Percentiles rank a stretch among this genome's conserved stretches.
These are phyloP conservation scores for Trichocladium uniseriatum DNA, from an alignment of 495 filamentous ascomycete species.

Conservation along the genomic window DNA sequence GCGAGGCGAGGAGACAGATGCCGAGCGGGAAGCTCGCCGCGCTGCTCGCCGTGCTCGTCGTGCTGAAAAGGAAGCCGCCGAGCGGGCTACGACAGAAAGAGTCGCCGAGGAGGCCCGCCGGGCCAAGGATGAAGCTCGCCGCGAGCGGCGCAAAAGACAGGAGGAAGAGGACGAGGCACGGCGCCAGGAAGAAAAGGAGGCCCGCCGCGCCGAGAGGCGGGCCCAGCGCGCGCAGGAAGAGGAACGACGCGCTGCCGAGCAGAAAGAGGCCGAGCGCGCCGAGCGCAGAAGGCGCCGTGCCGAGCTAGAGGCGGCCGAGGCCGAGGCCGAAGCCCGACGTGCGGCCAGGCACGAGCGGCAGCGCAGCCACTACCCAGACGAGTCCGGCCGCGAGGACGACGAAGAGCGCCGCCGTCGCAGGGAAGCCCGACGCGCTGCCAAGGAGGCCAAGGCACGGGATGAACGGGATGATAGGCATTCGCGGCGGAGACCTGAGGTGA, in stretches of 20 bases:
- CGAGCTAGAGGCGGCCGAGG: conserved; percentile 33
- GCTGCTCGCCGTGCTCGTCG: conserved; percentile 42
- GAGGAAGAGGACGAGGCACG: conserved; percentile 41
- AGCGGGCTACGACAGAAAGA: conserved; percentile 36
- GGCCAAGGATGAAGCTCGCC: conserved; percentile 37
- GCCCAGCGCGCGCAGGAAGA: conserved; percentile 37
- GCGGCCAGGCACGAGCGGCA: conserved; percentile 29
- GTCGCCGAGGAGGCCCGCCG: conserved; percentile 40
- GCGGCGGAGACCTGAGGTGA: conserved; percentile 26
- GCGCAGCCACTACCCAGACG: conserved; percentile 14
- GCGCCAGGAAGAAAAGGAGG: conserved; percentile 42
- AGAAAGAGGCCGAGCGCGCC: conserved; percentile 35
- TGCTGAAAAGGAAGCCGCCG: conserved; percentile 40
- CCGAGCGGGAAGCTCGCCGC: conserved; percentile 46
- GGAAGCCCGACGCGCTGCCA: conserved; percentile 37
- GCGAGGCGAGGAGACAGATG: conserved; percentile 27
- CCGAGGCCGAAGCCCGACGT: conserved; percentile 40
- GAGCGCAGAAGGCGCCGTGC: conserved; percentile 37
- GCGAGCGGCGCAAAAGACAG: conserved; percentile 34
- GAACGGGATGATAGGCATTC: conserved; percentile 14
- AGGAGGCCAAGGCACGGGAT: conserved; percentile 22
- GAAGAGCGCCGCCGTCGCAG: conserved; percentile 43
- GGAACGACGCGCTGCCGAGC: conserved; percentile 32
- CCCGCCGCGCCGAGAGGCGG: conserved; percentile 42
- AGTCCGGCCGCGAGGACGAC: conserved; percentile 19